Conservation (phyloP, 352 stramenopile genomes). For the Phytophthora pistaciae region DNA sequence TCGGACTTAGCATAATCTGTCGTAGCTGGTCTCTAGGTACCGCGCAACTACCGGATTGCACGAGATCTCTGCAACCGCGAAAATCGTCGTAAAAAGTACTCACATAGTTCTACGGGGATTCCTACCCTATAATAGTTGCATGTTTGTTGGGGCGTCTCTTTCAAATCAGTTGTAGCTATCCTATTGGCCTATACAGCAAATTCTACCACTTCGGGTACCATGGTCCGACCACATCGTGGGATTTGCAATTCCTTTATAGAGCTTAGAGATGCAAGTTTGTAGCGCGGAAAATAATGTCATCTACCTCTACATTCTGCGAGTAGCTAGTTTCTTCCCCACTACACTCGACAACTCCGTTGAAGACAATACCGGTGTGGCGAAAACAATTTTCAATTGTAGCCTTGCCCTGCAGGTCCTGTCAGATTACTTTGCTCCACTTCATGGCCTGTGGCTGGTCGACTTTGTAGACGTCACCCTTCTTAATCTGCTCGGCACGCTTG, state of each 20-base stretch:
- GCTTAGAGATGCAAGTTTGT: not conserved
- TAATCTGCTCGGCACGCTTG: not conserved
- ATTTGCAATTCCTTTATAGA: not conserved
- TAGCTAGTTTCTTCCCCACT: not conserved
- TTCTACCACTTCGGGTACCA: not conserved
- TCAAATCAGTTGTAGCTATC: too few species aligned
- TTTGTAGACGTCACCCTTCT: not conserved
- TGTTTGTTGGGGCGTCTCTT: too few species aligned
- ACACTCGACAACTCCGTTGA: slow-evolving; percentile 3
- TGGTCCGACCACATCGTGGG: not conserved
- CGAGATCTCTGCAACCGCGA: too few species aligned
- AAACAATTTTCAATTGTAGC: slow-evolving; percentile 17
- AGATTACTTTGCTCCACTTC: not conserved
- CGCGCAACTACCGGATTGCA: too few species aligned
- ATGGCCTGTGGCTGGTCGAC: not conserved
- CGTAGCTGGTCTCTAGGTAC: too few species aligned
- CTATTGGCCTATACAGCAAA: too few species aligned
- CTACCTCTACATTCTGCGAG: not conserved
- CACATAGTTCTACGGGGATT: too few species aligned
- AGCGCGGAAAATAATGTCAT: slow-evolving; percentile 10
- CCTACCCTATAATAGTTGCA: too few species aligned
- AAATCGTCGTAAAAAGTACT: too few species aligned
- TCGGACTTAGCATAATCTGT: too few species aligned
- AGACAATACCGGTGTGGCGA: slow-evolving; percentile 13
- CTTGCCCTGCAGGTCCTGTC: not conserved